Evolutionary conservation across 2,329 filamentous ascomycete genomes (phyloP).

Genomic region (Scedosporium aurantiacum): DNA sequence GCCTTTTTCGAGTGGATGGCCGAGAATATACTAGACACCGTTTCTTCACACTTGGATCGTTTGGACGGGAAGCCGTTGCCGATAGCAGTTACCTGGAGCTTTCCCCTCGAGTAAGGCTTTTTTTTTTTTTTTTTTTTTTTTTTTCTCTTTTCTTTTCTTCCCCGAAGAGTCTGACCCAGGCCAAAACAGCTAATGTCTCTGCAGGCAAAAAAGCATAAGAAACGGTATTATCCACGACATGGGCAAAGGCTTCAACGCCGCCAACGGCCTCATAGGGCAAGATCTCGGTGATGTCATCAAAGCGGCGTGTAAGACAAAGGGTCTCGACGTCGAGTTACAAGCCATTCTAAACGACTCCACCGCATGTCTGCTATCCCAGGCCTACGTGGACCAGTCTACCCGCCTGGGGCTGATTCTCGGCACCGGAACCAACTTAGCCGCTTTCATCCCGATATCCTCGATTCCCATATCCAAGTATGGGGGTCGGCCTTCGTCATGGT

Average conservation of each 20-base stretch:
- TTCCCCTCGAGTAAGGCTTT: slow-evolving; percentile 52
- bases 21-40: slow-evolving; percentile 43
- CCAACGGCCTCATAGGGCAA: slow-evolving; percentile 44
- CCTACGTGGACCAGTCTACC: slow-evolving; percentile 47
- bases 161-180: no score
- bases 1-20: slow-evolving; percentile 62
- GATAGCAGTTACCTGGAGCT: slow-evolving; percentile 57
- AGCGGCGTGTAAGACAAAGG: slow-evolving; percentile 36
- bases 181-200: slow-evolving; percentile 13
- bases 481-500: slow-evolving; percentile 42
- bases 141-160: no score
- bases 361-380: slow-evolving; percentile 54
- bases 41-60: slow-evolving; percentile 20
- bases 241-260: slow-evolving; percentile 56
- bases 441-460: slow-evolving; percentile 47
- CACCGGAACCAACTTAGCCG: slow-evolving; percentile 56
- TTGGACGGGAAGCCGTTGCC: slow-evolving; percentile 35
- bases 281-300: slow-evolving; percentile 50
- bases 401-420: slow-evolving; percentile 56
- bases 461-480: slow-evolving; percentile 48
- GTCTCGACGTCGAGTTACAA: slow-evolving; percentile 43
- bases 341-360: slow-evolving; percentile 58
- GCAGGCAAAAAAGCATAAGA: slow-evolving; percentile 53
- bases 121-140: not conserved
- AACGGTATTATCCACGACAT: slow-evolving; percentile 49